Percentiles rank a stretch among this genome's conserved stretches.
Evolutionary conservation across 306 rosid species (phyloP).

Genomic region (Prunus salicina): DNA sequence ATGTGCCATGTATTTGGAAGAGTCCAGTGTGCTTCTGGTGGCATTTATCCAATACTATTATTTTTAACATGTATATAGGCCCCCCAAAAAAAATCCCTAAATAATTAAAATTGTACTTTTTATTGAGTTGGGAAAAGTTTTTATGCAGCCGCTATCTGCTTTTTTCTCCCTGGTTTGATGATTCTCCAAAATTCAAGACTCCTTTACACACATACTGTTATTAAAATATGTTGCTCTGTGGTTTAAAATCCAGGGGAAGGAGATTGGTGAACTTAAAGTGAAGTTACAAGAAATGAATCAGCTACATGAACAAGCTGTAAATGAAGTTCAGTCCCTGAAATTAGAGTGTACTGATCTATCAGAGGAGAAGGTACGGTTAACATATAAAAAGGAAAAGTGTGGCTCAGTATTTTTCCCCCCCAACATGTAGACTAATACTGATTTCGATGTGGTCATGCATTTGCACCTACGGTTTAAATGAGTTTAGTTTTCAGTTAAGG

Average conservation of each 20-base stretch:
- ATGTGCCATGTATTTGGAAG: not conserved
- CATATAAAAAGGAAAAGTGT: not conserved
- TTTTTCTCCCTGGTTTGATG: not conserved
- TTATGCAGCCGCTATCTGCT: not conserved
- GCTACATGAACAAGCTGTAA: constrained; percentile 35
- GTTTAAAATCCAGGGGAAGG: constrained; percentile 37
- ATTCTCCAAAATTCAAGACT: not conserved
- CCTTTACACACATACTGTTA: not conserved
- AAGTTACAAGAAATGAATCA: constrained; percentile 44
- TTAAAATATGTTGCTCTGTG: not conserved
- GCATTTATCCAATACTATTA: not conserved
- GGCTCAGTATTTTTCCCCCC: not conserved
- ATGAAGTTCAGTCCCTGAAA: constrained; percentile 47
- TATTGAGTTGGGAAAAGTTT: not conserved
- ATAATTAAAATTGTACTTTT: not conserved
- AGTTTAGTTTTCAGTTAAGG: constrained; percentile 4
- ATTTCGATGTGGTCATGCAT: not conserved
- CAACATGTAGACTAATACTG: not conserved
- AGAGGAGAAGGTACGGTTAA: constrained; percentile 45
- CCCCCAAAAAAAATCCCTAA: not conserved
- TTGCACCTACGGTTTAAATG: not conserved
- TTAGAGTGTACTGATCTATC: constrained; percentile 32
- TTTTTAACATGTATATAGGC: not conserved
- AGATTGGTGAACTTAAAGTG: constrained; percentile 34
- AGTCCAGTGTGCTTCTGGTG: not conserved